Evolutionary conservation across 176 grass and related monocot species (phyloP).

Genomic region (Cenchrus fungigraminus): DNA sequence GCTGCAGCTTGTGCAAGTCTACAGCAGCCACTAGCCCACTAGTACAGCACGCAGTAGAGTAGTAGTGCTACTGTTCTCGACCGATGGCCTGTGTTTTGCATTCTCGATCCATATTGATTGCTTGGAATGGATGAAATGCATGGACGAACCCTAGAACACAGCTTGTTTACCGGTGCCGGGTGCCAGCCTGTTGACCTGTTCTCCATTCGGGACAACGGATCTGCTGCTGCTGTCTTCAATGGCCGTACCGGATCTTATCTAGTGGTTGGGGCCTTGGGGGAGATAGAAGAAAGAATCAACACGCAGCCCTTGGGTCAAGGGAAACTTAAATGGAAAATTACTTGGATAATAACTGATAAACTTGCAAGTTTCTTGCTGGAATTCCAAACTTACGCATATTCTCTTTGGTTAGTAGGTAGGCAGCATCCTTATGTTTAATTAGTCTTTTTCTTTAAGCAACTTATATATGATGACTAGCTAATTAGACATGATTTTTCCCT

Average conservation of each 20-base stretch:
- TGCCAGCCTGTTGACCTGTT: not conserved
- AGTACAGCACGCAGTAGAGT: not conserved
- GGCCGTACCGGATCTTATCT: not conserved
- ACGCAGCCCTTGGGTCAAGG: constrained; percentile 26
- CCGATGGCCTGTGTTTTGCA: not conserved
- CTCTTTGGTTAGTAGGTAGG: too few species aligned
- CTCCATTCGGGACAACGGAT: constrained; percentile 9
- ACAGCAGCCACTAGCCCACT: not conserved
- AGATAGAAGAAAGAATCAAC: not conserved
- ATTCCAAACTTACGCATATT: not conserved
- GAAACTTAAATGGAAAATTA: constrained; percentile 4
- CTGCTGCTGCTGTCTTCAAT: constrained; percentile 12
- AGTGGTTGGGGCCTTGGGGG: not conserved
- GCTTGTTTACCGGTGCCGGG: constrained; percentile 1
- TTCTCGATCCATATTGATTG: constrained; percentile 30
- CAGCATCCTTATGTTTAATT: not conserved
- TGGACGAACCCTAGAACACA: not conserved
- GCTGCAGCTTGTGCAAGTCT: not conserved
- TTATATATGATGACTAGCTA: too few species aligned
- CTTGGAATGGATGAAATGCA: not conserved
- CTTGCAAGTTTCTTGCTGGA: not conserved
- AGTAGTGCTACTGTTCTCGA: constrained; percentile 11
- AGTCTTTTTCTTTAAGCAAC: not conserved
- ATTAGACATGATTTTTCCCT: too few species aligned
- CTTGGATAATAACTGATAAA: not conserved